Base-by-base conservation (phyloP, 2,329 filamentous ascomycete species). In the Madurella fahalii region DNA sequence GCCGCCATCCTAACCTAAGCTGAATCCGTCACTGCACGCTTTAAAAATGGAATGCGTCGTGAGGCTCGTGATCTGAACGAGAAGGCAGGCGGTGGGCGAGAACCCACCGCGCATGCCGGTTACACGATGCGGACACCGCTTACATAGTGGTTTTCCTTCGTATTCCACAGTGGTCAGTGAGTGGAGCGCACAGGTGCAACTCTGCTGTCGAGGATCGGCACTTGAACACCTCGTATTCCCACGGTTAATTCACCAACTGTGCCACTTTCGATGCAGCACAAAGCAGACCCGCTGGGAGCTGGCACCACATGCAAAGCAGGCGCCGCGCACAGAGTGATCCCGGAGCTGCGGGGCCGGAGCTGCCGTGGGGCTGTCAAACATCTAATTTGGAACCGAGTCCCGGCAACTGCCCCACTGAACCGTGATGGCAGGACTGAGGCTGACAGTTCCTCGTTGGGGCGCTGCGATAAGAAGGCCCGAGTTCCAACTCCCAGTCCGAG, bases 221-320 rank as follows among this genome's bases (percentile, higher is more conserved):
- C 40, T 31, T 40, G 30, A 16, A 20, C 42, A 45, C 34, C 52
- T 54, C 47, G 52, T 54, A 54, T 54, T 53, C 25, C 46, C 46
- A 40, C 41, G 47, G 52, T 8, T 37, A 46, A 47, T 47, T 39
- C 47, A 18, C 17, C 45, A 40, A 40, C 40, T 40, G 51, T 49
- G 45, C 40, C 40, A 40, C 51, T 48, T 20, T 7, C 20, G 32
- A 34, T 54, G 47, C 32, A 49, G 46, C 41, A 46, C 42, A 47
- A 4, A 20, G 45, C 34, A 2, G 34, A 11, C 13, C 34, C 34
- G 34, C 9, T 34, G 44, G 42, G 13, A 31, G 42, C 18, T 44
- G 42, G 42, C 25, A 40, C 46, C 17, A 32, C 47, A 5, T 37
- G 34, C 34, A 37, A 4, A 4, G 34, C 34, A 50, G 8, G 42